phyloP scores from a whole-genome alignment of 768 basidiomycete genomes.

The Phanerochaete carnosa region DNA sequence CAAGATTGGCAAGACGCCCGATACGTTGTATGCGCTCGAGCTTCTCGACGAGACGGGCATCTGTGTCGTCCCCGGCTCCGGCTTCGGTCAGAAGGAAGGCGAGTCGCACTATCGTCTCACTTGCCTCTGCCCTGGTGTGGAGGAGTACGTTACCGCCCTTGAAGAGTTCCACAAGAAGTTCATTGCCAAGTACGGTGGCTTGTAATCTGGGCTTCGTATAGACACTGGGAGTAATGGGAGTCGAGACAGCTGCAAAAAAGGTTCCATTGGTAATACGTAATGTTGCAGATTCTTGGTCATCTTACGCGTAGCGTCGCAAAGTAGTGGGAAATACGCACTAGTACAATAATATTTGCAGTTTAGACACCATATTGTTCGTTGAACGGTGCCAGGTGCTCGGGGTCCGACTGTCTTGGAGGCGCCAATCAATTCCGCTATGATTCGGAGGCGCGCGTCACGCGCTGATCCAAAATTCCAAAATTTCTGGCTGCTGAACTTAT shows the following conservation, averaged over 20 bases:
- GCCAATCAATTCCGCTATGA: not conserved
- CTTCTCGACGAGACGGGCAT: conserved; percentile 89
- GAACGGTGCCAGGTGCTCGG: not conserved
- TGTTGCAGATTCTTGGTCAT: too few relatives aligned
- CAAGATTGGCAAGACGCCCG: conserved; percentile 72
- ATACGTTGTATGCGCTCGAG: conserved; percentile 83
- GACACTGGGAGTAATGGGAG: not conserved
- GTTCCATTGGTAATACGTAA: too few relatives aligned
- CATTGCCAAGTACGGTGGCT: conserved; percentile 42
- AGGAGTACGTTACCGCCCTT: conserved; percentile 85
- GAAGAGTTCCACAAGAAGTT: conserved; percentile 72
- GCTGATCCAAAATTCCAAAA: not conserved
- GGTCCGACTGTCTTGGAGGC: not conserved
- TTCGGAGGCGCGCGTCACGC: not conserved
- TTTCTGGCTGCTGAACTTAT: not conserved
- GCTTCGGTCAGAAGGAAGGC: conserved; percentile 91
- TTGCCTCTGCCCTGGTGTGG: conserved; percentile 91
- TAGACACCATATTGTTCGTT: too few relatives aligned
- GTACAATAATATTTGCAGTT: too few relatives aligned
- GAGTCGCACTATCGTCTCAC: conserved; percentile 92
- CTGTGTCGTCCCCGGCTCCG: conserved; percentile 90
- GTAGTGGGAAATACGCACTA: too few relatives aligned
- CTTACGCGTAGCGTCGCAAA: too few relatives aligned
- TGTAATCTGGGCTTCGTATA: not conserved
- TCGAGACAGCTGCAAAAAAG: not conserved